A percentile compares a stretch with the other conserved stretches of the same genome.
Conservation (phyloP, 176 grass and related monocot genomes). For the Pontederia paniculata region DNA sequence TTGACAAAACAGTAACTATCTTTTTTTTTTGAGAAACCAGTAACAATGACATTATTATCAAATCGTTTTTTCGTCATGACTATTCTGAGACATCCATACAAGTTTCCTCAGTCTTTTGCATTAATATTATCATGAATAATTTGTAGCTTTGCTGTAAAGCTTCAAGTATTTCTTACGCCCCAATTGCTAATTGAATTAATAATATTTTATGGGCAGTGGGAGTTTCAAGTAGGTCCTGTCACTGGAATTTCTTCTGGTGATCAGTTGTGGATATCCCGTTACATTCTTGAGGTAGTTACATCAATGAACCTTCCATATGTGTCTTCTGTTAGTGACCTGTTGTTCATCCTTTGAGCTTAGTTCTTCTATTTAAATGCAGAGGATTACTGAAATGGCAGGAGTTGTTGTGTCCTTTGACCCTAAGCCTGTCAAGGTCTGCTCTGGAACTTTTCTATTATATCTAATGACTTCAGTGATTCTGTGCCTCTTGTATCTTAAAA, state of each 20-base stretch:
- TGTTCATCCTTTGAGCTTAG: too few relatives aligned
- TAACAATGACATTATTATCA: too few relatives aligned
- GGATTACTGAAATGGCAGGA: conserved; percentile 17
- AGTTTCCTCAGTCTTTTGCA: too few relatives aligned
- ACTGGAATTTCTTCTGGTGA: conserved; percentile 1
- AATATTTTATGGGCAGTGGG: background rate
- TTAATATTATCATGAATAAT: too few relatives aligned
- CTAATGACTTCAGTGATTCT: background rate
- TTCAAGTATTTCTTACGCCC: background rate
- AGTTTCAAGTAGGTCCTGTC: conserved; percentile 11
- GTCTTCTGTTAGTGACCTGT: background rate
- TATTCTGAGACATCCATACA: too few relatives aligned
- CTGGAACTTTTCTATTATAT: background rate
- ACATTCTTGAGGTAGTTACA: conserved; percentile 8
- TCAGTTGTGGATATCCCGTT: conserved; percentile 6
- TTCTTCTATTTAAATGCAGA: background rate
- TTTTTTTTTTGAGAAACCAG: too few relatives aligned
- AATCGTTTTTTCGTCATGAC: too few relatives aligned
- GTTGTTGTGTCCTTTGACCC: conserved; percentile 9
- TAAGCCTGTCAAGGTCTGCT: conserved; percentile 2
- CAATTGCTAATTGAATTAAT: background rate
- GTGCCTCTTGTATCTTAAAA: background rate
- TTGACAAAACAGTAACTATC: too few relatives aligned
- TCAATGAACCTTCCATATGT: background rate
- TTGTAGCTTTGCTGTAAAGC: too few relatives aligned